phyloP scores from a whole-genome alignment of 1,284 basidiomycete species.

The Amylostereum chailletii region DNA sequence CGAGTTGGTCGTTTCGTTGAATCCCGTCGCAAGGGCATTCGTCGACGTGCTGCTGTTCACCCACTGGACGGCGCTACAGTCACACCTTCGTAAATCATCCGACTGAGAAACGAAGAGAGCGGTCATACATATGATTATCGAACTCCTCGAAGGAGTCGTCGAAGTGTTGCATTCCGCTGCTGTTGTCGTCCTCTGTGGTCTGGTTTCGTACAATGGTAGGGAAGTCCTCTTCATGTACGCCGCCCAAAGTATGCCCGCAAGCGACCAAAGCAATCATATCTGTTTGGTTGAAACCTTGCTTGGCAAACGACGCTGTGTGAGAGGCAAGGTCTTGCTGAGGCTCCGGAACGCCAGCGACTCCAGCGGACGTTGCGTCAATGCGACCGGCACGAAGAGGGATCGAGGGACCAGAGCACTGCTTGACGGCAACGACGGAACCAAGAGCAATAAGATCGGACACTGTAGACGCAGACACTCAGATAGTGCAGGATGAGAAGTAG shows the following conservation, averaged over 20 bases:
- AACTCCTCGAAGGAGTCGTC: conserved; percentile 11
- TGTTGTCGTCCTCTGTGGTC: background rate
- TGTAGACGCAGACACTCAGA: background rate
- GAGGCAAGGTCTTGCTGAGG: conserved; percentile 15
- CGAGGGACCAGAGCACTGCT: conserved; percentile 15
- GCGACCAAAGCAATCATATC: conserved; percentile 20
- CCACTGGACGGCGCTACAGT: conserved; percentile 7
- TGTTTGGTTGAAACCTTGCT: conserved; percentile 15
- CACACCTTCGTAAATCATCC: conserved; percentile 4
- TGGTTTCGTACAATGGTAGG: conserved; percentile 15
- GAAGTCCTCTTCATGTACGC: conserved; percentile 18
- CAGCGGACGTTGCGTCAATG: conserved; percentile 16
- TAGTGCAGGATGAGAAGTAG: background rate
- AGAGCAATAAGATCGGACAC: conserved; percentile 16
- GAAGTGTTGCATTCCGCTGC: conserved; percentile 9
- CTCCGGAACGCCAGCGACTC: conserved; percentile 19
- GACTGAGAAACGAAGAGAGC: too few relatives aligned
- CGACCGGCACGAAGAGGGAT: conserved; percentile 18
- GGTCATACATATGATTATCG: conserved; percentile 5
- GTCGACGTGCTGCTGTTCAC: conserved; percentile 10
- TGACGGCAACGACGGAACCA: conserved; percentile 14
- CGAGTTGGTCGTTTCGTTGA: conserved; percentile 13
- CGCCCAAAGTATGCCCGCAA: conserved; percentile 20
- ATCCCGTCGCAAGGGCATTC: conserved; percentile 14
- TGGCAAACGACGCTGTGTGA: conserved; percentile 14